Conservation (phyloP, 2,329 filamentous ascomycete species). For the Nannizzia gypsea region DNA sequence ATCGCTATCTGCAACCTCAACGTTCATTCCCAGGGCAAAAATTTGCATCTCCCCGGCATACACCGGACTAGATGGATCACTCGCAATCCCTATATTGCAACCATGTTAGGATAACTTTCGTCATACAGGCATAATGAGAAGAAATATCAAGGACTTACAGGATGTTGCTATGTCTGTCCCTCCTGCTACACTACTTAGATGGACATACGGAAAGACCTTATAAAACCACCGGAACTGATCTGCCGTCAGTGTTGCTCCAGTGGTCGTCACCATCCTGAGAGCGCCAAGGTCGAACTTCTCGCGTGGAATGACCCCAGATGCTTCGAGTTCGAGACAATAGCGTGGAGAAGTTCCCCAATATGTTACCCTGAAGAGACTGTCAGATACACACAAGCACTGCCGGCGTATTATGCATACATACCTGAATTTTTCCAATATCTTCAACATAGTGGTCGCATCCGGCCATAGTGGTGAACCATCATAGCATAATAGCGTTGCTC, state of each 20-base stretch:
- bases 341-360: constrained; percentile 37
- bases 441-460: constrained; percentile 25
- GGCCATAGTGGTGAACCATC: constrained; percentile 36
- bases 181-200: constrained; percentile 34
- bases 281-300: constrained; percentile 28
- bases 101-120: not conserved
- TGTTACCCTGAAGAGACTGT: constrained; percentile 19
- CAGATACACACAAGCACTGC: not conserved
- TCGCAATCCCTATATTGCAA: constrained; percentile 22
- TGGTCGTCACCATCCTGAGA: constrained; percentile 35
- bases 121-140: not conserved
- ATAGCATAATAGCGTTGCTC: constrained; percentile 26
- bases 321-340: constrained; percentile 35
- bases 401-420: not conserved
- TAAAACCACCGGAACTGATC: constrained; percentile 39
- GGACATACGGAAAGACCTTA: constrained; percentile 28
- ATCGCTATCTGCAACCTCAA: constrained; percentile 34
- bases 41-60: constrained; percentile 38
- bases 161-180: constrained; percentile 39
- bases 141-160: constrained; percentile 14
- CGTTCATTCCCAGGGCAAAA: constrained; percentile 35
- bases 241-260: constrained; percentile 33
- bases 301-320: constrained; percentile 25
- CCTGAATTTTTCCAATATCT: constrained; percentile 26
- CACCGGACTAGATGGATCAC: constrained; percentile 32